phyloP scores from a whole-genome alignment of 2,329 filamentous ascomycete genomes.

The Pleomassaria siparia region DNA sequence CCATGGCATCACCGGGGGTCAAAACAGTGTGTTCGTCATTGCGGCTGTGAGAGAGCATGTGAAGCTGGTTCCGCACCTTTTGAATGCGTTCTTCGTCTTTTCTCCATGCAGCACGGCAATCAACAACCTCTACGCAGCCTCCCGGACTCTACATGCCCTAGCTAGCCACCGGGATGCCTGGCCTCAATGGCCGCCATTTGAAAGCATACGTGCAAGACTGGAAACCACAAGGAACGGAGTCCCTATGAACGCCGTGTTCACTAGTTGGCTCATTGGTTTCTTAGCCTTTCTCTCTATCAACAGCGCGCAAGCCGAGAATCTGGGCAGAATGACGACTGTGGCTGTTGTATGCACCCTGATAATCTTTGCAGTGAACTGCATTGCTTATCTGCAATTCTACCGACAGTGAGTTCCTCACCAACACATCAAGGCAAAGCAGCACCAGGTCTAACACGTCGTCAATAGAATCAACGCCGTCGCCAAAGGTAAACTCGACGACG shows the following conservation, averaged over 20 bases:
- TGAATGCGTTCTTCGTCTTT: constrained; percentile 48
- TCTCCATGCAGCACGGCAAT: constrained; percentile 42
- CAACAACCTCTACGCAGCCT: constrained; percentile 44
- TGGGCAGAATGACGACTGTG: constrained; percentile 29
- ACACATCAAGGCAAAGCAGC: background rate
- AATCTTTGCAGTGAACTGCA: constrained; percentile 29
- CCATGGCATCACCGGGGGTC: constrained; percentile 19
- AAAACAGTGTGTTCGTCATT: constrained; percentile 40
- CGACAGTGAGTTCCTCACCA: background rate
- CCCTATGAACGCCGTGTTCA: constrained; percentile 36
- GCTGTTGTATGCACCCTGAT: constrained; percentile 33
- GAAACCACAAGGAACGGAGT: constrained; percentile 37
- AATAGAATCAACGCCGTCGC: constrained; percentile 7
- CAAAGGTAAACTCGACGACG: constrained; percentile 8
- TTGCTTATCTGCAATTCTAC: constrained; percentile 29
- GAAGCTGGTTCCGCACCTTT: constrained; percentile 38
- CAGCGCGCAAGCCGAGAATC: constrained; percentile 15
- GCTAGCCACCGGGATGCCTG: constrained; percentile 39
- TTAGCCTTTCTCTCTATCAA: constrained; percentile 34
- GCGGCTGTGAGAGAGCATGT: constrained; percentile 40
- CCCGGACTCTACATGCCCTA: constrained; percentile 44
- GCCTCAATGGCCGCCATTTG: constrained; percentile 24
- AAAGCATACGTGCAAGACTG: constrained; percentile 25
- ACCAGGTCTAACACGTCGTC: background rate
- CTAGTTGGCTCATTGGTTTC: constrained; percentile 37